Evolutionary conservation across 2,329 filamentous ascomycete species (phyloP), one percentile per base, ranked within the genome.

Genomic region (Fusarium musae): DNA sequence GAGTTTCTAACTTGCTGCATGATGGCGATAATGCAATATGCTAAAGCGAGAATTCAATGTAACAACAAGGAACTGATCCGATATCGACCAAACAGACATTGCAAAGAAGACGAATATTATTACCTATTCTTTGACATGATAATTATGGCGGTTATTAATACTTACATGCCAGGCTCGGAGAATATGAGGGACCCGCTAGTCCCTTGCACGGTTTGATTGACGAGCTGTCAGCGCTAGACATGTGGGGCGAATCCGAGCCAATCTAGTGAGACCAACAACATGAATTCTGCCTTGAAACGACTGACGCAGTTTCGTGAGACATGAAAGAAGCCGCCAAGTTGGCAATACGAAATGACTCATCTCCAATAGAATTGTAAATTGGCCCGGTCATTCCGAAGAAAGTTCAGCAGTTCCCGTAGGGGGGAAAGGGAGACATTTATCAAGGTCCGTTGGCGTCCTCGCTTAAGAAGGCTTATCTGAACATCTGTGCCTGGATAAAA

Each of bases 211-310:
- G 19, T 28, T 62, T 42, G 40, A 54, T 66, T 44, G 53, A n/a
- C 49, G 26, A 40, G 9, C 40, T 43, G 66, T 68, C 50, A 68
- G 65, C 63, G 36, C 63, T 62, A 68, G 32, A 49, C 21, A 39
- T 62, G 65, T 58, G 64, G 57, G 63, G 46, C 59, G n/a, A 53
- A 23, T 54, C 46, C 39, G 34, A 68, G 6, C 63, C 63, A 66
- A 66, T 65, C 59, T 42, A 2, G 15, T 30, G 4, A 37, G 10
- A 3, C 23, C 6, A 19, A n/a, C 19, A 17, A 13, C 16, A 26
- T 17, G n/a, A n/a, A 58, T 11, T 58, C 32, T 26, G 44, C 43
- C 57, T 52, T 52, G 57, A 52, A 32, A 37, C 26, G 36, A 3
- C 7, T n/a, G 26, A 16, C 40, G 26, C 19, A 15, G 36, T 37